phyloP scores from a whole-genome alignment of 129 eudicot species.

The Glebionis coronaria region DNA sequence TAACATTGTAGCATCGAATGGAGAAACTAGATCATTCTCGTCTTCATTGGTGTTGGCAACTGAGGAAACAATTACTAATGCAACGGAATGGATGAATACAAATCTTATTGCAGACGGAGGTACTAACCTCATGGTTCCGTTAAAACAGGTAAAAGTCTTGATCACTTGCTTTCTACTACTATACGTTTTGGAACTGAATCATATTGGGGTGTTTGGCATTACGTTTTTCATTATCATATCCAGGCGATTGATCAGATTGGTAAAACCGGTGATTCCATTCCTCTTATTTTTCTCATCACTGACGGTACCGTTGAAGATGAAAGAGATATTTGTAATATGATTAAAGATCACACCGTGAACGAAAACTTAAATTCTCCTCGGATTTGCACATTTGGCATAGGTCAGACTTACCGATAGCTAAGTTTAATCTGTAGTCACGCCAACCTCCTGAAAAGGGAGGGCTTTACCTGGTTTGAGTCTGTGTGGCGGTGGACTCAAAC shows the following conservation, averaged over 20 bases:
- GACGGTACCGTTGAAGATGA: slow-evolving; percentile 93
- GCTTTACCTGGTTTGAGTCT: too few species aligned
- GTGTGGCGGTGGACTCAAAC: too few species aligned
- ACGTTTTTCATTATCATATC: slow-evolving; percentile 4
- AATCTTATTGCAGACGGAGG: slow-evolving; percentile 62
- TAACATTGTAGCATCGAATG: slow-evolving; percentile 80
- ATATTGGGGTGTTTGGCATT: too few species aligned
- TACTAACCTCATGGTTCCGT: slow-evolving; percentile 66
- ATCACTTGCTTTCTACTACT: slow-evolving; percentile 2
- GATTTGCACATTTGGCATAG: slow-evolving; percentile 90
- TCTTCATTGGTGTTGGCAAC: slow-evolving; percentile 57
- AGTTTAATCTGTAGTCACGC: too few species aligned
- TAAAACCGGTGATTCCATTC: slow-evolving; percentile 40
- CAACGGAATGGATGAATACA: slow-evolving; percentile 62
- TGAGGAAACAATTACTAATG: slow-evolving; percentile 49
- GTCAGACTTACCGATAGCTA: slow-evolving; percentile 28
- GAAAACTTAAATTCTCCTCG: slow-evolving; percentile 48
- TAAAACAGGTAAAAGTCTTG: slow-evolving; percentile 54
- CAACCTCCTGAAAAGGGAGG: too few species aligned
- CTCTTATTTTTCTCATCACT: slow-evolving; percentile 67
- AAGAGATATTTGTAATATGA: slow-evolving; percentile 59
- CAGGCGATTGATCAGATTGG: slow-evolving; percentile 78
- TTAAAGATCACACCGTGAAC: slow-evolving; percentile 38
- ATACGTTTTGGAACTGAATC: neutral
- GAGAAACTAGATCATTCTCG: slow-evolving; percentile 40